Percentiles rank a stretch among this genome's conserved stretches.
phyloP scores from a whole-genome alignment of 768 basidiomycete genomes.

The Coprinellus aureogranulatus region DNA sequence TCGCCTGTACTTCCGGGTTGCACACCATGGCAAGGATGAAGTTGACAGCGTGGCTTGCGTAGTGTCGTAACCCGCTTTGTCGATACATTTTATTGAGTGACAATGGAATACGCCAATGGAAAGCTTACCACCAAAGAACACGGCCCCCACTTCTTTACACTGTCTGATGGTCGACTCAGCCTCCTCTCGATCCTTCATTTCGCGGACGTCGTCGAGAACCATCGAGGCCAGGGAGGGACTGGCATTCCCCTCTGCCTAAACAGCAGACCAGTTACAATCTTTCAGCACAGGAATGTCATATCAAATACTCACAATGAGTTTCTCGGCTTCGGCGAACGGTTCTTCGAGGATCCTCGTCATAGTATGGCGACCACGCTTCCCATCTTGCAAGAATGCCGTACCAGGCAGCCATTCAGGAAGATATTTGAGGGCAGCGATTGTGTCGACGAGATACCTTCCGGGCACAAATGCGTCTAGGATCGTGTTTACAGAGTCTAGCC shows the following conservation, averaged over 20 bases:
- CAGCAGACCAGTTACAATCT: too few relatives aligned
- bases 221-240: too few relatives aligned
- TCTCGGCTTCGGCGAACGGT: constrained; percentile 26
- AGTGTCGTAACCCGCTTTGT: constrained; percentile 10
- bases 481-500: constrained; percentile 34
- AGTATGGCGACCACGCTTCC: constrained; percentile 39
- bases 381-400: constrained; percentile 54
- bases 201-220: too few relatives aligned
- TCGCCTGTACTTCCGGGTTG: constrained; percentile 27
- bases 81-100: too few relatives aligned
- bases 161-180: too few relatives aligned
- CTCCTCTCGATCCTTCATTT: too few relatives aligned
- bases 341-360: constrained; percentile 33
- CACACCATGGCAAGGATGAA: constrained; percentile 32
- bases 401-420: constrained; percentile 62
- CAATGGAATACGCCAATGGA: too few relatives aligned
- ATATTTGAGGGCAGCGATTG: constrained; percentile 36
- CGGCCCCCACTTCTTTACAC: too few relatives aligned
- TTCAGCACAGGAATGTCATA: too few relatives aligned
- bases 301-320: constrained; percentile 4
- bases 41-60: constrained; percentile 7
- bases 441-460: constrained; percentile 46
- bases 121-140: too few relatives aligned
- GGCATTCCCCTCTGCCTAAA: too few relatives aligned
- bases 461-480: constrained; percentile 35